A percentile compares a stretch with the other conserved stretches of the same genome.
Conservation (phyloP, 306 rosid species). For the Pachyrhizus erosus region DNA sequence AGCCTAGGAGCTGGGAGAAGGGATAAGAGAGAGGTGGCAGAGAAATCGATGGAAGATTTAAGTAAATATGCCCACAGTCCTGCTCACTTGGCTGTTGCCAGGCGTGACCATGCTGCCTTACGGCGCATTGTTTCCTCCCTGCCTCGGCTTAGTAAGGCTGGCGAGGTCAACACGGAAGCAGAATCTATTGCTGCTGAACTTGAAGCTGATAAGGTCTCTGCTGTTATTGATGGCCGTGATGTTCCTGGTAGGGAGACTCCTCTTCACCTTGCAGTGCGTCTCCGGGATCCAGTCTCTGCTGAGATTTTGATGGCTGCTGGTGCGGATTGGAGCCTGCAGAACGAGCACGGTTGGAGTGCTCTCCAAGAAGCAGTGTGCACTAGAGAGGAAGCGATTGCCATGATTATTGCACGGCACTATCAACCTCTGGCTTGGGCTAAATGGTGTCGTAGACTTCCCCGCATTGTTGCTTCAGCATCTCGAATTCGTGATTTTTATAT, state of each 20-base stretch:
- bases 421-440: constrained; percentile 99
- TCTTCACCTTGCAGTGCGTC: constrained; percentile 94
- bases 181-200: constrained; percentile 89
- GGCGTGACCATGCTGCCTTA: constrained; percentile 75
- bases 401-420: constrained; percentile 89
- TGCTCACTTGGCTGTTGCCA: constrained; percentile 85
- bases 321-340: constrained; percentile 97
- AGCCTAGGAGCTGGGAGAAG: constrained; percentile 45
- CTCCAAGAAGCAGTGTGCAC: constrained; percentile 97
- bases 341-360: constrained; percentile 99
- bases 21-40: constrained; percentile 49
- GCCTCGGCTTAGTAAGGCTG: constrained; percentile 87
- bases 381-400: constrained; percentile 90
- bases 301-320: constrained; percentile 98
- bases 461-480: constrained; percentile 86
- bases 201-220: constrained; percentile 76
- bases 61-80: constrained; percentile 83
- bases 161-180: constrained; percentile 75
- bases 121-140: constrained; percentile 64
- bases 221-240: constrained; percentile 86
- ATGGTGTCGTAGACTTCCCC: constrained; percentile 98
- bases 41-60: constrained; percentile 72
- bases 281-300: constrained; percentile 77
- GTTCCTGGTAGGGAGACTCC: constrained; percentile 99
- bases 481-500: constrained; percentile 98